Base-by-base conservation (phyloP, 2,329 filamentous ascomycete genomes). In the Purpureocillium lavendulum region DNA sequence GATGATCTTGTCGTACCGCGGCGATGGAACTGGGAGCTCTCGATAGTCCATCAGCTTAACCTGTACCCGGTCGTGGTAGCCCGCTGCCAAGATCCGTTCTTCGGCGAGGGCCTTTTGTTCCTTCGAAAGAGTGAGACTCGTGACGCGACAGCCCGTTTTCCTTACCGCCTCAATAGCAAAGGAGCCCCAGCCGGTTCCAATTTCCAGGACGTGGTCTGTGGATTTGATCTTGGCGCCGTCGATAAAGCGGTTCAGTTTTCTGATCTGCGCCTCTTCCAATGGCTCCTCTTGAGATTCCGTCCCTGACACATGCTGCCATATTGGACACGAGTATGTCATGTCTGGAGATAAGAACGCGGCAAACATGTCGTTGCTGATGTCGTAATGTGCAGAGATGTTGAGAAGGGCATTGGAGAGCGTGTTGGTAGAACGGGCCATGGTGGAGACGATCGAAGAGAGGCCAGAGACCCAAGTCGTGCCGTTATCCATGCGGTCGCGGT, bases 281-380 rank as follows among this genome's bases (percentile, higher is more conserved):
- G 69, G 67, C 52, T 86, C 81, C 61, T 63, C 29, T 11, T 17
- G 35, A 7, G 30, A 12, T 4, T 34, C 34, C 11, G 18, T 9
- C 13, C 13, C 17, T 26, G 21, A 26, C 4, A 44, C 30, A 16
- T n/a, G 33, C 10, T 38, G 38, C 80, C 81, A 84, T 36, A 84
- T 77, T 3, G 82, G 75, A 53, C 81, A 84, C 1, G 80, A 84
- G 50, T 85, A 86, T 4, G 81, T 85, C 82, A 87, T 86, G 52
- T 86, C 82, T n/a, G 74, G 68, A 0, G 80, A 84, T 21, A 86
- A 65, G 48, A 86, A 86, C 0, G 81, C 79, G 6, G 80, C 77
- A 50, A 87, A 86, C 78, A 86, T 84, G 42, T 80, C 77, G 52
- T 87, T 87, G 47, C 76, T 80, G 45, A 86, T 83, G 50, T 87